Evolutionary conservation across 768 basidiomycete species (phyloP).

Genomic region (Rhizopogon vinicolor): DNA sequence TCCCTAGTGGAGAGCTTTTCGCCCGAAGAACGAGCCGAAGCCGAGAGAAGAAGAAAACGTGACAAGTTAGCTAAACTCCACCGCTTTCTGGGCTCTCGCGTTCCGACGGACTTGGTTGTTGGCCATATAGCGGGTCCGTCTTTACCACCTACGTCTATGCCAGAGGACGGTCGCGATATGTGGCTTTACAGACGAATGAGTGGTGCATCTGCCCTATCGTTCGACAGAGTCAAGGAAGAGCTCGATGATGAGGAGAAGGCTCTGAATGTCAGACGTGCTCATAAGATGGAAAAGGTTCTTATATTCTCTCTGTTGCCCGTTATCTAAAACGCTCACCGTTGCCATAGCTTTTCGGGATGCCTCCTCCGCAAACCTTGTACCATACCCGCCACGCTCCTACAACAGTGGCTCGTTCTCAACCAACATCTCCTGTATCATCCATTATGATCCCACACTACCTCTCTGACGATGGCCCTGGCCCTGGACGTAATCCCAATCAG

Average conservation of each 20-base stretch:
- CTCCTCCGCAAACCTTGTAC: constrained; percentile 76
- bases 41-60: constrained; percentile 62
- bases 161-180: constrained; percentile 30
- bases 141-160: constrained; percentile 25
- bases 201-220: constrained; percentile 43
- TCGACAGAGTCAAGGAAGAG: constrained; percentile 66
- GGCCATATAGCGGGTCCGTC: constrained; percentile 33
- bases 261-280: constrained; percentile 71
- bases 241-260: constrained; percentile 72
- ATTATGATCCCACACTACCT: constrained; percentile 12
- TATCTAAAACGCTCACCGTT: constrained; percentile 1
- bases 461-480: constrained; percentile 15
- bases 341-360: constrained; percentile 72
- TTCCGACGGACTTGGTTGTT: constrained; percentile 66
- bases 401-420: constrained; percentile 20
- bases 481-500: constrained; percentile 42
- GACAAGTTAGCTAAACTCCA: constrained; percentile 79
- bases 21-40: constrained; percentile 52
- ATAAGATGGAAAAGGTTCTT: constrained; percentile 85
- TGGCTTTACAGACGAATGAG: constrained; percentile 51
- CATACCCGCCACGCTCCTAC: constrained; percentile 54
- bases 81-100: constrained; percentile 79
- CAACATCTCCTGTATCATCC: constrained; percentile 14
- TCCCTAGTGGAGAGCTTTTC: constrained; percentile 47
- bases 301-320: background rate